Evolutionary conservation across 352 stramenopile genomes (phyloP).

Genomic region (Globisporangium viniferum): DNA sequence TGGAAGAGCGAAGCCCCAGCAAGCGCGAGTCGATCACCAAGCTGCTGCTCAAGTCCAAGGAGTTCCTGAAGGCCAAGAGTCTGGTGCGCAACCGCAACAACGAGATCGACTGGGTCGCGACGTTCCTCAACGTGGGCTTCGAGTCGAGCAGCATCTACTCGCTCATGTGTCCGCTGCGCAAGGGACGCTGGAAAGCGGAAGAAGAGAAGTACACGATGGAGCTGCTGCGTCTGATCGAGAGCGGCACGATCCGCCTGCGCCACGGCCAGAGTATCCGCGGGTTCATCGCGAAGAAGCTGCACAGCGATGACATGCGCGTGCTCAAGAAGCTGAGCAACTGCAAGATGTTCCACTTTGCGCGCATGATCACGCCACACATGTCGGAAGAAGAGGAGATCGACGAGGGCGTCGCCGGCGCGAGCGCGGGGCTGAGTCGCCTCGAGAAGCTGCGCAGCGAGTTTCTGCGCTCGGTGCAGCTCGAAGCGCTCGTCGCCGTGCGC

Average conservation of each 20-base stretch:
- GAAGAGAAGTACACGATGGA: slow-evolving; percentile 75
- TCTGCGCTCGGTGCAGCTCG: slow-evolving; percentile 69
- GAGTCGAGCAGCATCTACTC: slow-evolving; percentile 71
- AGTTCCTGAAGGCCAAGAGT: slow-evolving; percentile 53
- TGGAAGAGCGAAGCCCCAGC: slow-evolving; percentile 21
- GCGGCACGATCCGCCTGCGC: slow-evolving; percentile 50
- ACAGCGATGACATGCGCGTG: slow-evolving; percentile 82
- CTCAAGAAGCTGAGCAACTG: slow-evolving; percentile 85
- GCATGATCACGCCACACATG: slow-evolving; percentile 56
- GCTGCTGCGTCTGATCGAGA: slow-evolving; percentile 62
- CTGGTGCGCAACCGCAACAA: slow-evolving; percentile 71
- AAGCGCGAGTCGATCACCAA: slow-evolving; percentile 47
- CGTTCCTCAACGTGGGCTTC: slow-evolving; percentile 72
- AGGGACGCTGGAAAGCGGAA: slow-evolving; percentile 70
- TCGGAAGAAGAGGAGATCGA: slow-evolving; percentile 54
- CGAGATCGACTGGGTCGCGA: slow-evolving; percentile 77
- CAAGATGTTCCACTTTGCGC: slow-evolving; percentile 74
- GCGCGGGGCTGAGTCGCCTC: slow-evolving; percentile 31
- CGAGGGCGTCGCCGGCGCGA: slow-evolving; percentile 29
- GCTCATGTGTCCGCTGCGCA: slow-evolving; percentile 70
- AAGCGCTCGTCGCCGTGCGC: slow-evolving; percentile 68
- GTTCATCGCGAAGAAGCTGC: slow-evolving; percentile 72
- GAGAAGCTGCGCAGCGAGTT: slow-evolving; percentile 67
- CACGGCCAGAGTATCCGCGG: slow-evolving; percentile 67
- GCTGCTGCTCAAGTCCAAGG: slow-evolving; percentile 63